A percentile compares a stretch with the other conserved stretches of the same genome.
phyloP scores from a whole-genome alignment of 257 asterid genomes.

The Nicotiana otophora region DNA sequence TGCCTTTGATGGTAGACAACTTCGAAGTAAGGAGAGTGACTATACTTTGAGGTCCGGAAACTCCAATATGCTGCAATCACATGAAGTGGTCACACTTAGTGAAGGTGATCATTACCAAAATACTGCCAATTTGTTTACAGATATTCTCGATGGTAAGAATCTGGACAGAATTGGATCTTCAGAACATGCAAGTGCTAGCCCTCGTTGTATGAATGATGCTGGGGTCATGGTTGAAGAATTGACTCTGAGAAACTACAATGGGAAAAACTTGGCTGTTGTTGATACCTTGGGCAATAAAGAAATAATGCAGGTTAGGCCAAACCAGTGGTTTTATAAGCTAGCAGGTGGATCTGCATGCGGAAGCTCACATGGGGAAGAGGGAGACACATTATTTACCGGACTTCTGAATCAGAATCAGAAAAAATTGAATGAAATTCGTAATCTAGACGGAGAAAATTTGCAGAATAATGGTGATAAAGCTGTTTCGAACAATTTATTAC shows the following conservation, averaged over 20 bases:
- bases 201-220: slow-evolving; percentile 62
- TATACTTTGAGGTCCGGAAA: slow-evolving; percentile 45
- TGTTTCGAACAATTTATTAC: slow-evolving; percentile 28
- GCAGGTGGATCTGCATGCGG: slow-evolving; percentile 52
- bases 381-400: slow-evolving; percentile 40
- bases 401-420: slow-evolving; percentile 41
- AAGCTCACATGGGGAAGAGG: slow-evolving; percentile 41
- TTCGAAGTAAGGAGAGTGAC: slow-evolving; percentile 45
- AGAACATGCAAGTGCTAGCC: slow-evolving; percentile 81
- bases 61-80: slow-evolving; percentile 48
- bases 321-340: slow-evolving; percentile 62
- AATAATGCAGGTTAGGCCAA: slow-evolving; percentile 39
- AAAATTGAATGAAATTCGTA: slow-evolving; percentile 15
- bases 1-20: slow-evolving; percentile 31
- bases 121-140: slow-evolving; percentile 33
- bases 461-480: slow-evolving; percentile 33
- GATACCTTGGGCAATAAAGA: slow-evolving; percentile 55
- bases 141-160: slow-evolving; percentile 42
- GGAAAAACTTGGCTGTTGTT: slow-evolving; percentile 48
- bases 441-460: slow-evolving; percentile 27
- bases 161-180: slow-evolving; percentile 74
- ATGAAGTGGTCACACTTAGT: slow-evolving; percentile 62
- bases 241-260: slow-evolving; percentile 58
- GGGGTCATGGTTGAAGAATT: slow-evolving; percentile 74
- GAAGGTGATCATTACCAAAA: slow-evolving; percentile 35